These are phyloP conservation scores for Arachnomyces sp. DNA, from an alignment of 2,329 filamentous ascomycete genomes.

Conservation along the genomic window DNA sequence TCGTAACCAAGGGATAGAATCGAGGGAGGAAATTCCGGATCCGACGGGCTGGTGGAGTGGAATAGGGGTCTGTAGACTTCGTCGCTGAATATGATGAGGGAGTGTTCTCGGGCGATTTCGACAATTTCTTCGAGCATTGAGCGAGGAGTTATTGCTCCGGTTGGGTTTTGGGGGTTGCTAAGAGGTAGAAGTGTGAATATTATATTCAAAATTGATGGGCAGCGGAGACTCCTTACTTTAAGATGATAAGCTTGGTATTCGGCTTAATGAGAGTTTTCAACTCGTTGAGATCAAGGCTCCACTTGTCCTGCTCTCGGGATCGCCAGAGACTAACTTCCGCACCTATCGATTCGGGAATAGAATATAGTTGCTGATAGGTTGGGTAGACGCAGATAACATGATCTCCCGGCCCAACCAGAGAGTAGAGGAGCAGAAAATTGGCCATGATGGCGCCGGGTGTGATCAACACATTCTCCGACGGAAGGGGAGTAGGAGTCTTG, in stretches of 20 bases:
- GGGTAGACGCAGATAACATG: constrained; percentile 83
- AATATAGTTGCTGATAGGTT: constrained; percentile 78
- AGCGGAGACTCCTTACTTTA: constrained; percentile 40
- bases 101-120: constrained; percentile 53
- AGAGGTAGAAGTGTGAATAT: constrained; percentile 50
- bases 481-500: constrained; percentile 41
- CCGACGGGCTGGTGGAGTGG: constrained; percentile 54
- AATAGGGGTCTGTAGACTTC: constrained; percentile 82
- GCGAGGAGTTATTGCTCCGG: constrained; percentile 61
- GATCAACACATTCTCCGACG: constrained; percentile 61
- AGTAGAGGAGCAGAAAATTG: constrained; percentile 74
- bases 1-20: constrained; percentile 64
- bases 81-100: constrained; percentile 64
- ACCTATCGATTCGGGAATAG: constrained; percentile 65
- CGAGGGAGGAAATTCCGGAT: constrained; percentile 56
- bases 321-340: constrained; percentile 73
- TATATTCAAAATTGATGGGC: background rate
- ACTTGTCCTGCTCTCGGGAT: constrained; percentile 56
- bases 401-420: constrained; percentile 63
- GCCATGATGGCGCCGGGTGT: constrained; percentile 75
- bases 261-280: constrained; percentile 53
- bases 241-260: constrained; percentile 51
- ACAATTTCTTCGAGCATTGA: constrained; percentile 55
- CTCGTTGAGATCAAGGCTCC: constrained; percentile 59
- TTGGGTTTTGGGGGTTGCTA: constrained; percentile 78